Evolutionary conservation across 495 filamentous ascomycete genomes (phyloP).

Genomic region (Lophiotrema nucula): DNA sequence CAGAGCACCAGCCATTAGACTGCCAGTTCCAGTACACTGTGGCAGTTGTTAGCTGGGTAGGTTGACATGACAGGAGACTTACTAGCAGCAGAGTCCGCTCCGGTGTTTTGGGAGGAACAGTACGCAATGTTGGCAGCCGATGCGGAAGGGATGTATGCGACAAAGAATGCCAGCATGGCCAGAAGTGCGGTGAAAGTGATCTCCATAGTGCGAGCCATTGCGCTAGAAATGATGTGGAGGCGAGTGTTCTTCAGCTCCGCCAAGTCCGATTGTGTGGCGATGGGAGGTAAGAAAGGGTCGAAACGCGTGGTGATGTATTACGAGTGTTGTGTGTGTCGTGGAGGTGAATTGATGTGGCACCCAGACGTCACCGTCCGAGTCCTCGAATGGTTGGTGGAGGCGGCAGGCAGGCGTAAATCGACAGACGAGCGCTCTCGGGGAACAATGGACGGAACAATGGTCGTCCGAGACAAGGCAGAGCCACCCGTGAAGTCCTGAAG

Average conservation of each 20-base stretch:
- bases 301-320: background rate
- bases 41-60: background rate
- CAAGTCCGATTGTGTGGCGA: slow-evolving; percentile 17
- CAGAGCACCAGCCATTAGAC: slow-evolving; percentile 62
- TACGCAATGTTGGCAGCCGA: slow-evolving; percentile 6
- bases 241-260: slow-evolving; percentile 10
- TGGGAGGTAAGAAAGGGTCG: background rate
- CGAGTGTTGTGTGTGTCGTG: too few relatives aligned
- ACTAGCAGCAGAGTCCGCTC: slow-evolving; percentile 3
- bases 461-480: too few relatives aligned
- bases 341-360: too few relatives aligned
- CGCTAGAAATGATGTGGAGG: background rate
- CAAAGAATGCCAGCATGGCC: slow-evolving; percentile 11
- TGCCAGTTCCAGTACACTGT: slow-evolving; percentile 59
- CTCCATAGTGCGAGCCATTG: background rate
- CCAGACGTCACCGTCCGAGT: too few relatives aligned
- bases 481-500: too few relatives aligned
- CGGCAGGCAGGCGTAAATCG: too few relatives aligned
- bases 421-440: too few relatives aligned
- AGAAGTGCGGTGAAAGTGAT: slow-evolving; percentile 2
- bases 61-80: background rate
- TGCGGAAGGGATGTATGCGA: background rate
- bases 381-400: too few relatives aligned
- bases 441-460: too few relatives aligned
- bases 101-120: slow-evolving; percentile 34